Evolutionary conservation across 345 rosid species (phyloP), one percentile per base, ranked within the genome.

Genomic region (Aurinia saxatilis): DNA sequence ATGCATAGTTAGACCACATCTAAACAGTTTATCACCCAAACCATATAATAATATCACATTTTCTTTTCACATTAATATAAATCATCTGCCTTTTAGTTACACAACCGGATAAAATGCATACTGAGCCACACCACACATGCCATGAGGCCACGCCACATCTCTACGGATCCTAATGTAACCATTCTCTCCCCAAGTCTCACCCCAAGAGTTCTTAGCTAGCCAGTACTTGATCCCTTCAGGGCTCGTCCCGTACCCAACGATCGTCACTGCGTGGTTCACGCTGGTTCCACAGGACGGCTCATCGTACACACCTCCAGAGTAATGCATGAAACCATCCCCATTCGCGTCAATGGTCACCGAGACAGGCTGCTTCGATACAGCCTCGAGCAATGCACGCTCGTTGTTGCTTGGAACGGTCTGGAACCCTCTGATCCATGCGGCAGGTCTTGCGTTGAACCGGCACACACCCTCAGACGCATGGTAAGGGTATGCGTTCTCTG

Each of bases 201-300:
- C 85, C 87, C 90, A 84, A 2, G 90, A 84, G 44, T 84, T 82
- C 38, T 80, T 80, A 42, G 79, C 68, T 8, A 82, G 18, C 88
- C 91, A 82, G 37, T 77, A 85, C 50, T 82, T 67, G 6, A 59
- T 58, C 8, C 71, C 72, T 12, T 73, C 79, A 0, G 35, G 66
- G 35, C 61, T 59, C 3, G 56, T 74, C 10, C 88, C 88, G 23
- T 82, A 82, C 11, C 85, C 84, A 16, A 80, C 79, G 31, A 74
- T 64, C 1, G 76, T 58, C 12, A 80, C 78, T 37, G 81, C 82
- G 47, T 80, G 88, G 48, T 77, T 76, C 65, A 82, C 71, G 1
- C 21, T 45, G 8, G 34, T 50, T 23, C 76, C 78, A 68, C 91
- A 85, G 6, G 19, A 7, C 5, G 63, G 44, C 40, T 78, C 81